phyloP scores from a whole-genome alignment of 1,284 basidiomycete species.

The Trichosporon sp. region DNA sequence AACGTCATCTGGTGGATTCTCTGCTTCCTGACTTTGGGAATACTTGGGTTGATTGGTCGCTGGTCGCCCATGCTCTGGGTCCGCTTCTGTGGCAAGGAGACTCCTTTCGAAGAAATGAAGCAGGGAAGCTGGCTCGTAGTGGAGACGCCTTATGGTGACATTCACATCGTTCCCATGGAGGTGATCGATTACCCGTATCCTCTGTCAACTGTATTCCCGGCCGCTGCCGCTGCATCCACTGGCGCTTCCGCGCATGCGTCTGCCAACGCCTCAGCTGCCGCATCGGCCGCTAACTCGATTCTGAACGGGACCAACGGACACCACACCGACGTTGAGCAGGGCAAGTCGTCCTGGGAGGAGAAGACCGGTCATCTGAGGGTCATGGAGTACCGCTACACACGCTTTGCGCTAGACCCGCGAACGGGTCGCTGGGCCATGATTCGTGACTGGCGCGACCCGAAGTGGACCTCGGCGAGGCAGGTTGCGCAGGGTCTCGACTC shows the following conservation, averaged over 20 bases:
- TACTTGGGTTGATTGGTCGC: conserved; percentile 74
- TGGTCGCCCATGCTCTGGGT: conserved; percentile 94
- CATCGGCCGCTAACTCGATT: conserved; percentile 14
- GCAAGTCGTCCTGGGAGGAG: conserved; percentile 43
- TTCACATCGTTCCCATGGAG: conserved; percentile 67
- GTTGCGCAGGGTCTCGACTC: conserved; percentile 62
- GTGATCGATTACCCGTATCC: conserved; percentile 68
- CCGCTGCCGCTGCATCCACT: conserved; percentile 18
- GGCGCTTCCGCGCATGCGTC: neutral
- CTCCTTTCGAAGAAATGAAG: conserved; percentile 68
- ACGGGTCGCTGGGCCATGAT: conserved; percentile 78
- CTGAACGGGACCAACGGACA: conserved; percentile 24
- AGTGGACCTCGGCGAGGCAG: conserved; percentile 61
- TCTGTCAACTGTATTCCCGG: conserved; percentile 68
- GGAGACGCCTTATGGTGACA: conserved; percentile 79
- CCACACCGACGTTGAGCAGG: conserved; percentile 36
- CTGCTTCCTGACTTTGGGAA: conserved; percentile 67
- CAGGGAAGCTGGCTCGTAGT: conserved; percentile 73
- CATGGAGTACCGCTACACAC: conserved; percentile 70
- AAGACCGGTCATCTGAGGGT: conserved; percentile 53
- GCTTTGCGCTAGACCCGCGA: conserved; percentile 80
- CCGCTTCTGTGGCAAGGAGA: conserved; percentile 75
- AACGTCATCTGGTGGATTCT: conserved; percentile 65
- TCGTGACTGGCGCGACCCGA: conserved; percentile 85
- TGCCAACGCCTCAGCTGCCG: conserved; percentile 16